Base-by-base conservation (phyloP, 768 basidiomycete genomes). In the Pisolithus microcarpus region DNA sequence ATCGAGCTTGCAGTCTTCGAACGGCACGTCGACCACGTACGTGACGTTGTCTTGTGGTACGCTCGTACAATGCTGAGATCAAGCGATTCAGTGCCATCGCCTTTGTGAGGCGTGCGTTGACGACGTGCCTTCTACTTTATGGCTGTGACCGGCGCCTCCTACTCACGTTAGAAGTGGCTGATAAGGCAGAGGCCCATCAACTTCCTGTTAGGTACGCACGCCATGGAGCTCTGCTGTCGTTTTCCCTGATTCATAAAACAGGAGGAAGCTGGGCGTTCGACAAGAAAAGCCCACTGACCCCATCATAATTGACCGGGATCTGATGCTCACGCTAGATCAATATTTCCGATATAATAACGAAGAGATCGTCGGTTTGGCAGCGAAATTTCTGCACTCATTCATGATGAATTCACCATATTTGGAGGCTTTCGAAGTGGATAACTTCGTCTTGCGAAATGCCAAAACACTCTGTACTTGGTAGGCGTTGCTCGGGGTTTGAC, bases 381-480 rank as follows among this genome's bases (percentile, higher is more conserved):
- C 80, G 7, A 82, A 81, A 56, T 90, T 88, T 58, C 57, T 88
- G 24, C 69, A 77, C 55, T 66, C 75, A 13, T 83, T 87, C 57
- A 63, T 84, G 36, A 77, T 72, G 37, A 76, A 82, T 38, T 76
- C 83, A 2, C 74, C 79, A 1, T 74, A 79, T 38, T 61, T 89
- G 49, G 82, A 85, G 57, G 61, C 78, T 1, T 76, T 84, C 56
- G 87, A 87, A 65, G 72, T 84, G 2, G 85, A 87, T 58, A 85
- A 86, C 61, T 87, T 88, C 57, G 75, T 87, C 28, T 62, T 87
- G 30, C 75, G 78, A 43, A 85, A 87, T 55, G 81, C 77, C 11
- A 64, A 66, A 38, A 61, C 79, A 16, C 67, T 90, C n/a, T 74
- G 75, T 23, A 63, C 69, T 26, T 86, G 85, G 87, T 88, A 61